These are phyloP conservation scores for Tuber magnatum DNA, from an alignment of 495 filamentous ascomycete species.

Conservation along the genomic window DNA sequence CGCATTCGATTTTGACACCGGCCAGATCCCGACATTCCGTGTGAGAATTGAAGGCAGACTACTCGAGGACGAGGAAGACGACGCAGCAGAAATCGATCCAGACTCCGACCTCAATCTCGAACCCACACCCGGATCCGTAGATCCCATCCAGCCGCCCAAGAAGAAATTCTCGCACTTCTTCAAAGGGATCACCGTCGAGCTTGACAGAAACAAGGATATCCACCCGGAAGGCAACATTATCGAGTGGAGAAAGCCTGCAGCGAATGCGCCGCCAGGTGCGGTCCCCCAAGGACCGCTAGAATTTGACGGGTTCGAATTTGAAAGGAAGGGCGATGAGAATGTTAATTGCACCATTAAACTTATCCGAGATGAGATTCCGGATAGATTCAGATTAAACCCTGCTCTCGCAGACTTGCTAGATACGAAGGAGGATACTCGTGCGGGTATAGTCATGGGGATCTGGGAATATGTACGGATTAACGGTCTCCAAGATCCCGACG, in stretches of 20 bases:
- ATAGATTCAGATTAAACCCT: slow-evolving; percentile 70
- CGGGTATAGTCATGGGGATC: slow-evolving; percentile 77
- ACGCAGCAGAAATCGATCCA: slow-evolving; percentile 56
- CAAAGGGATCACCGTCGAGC: slow-evolving; percentile 81
- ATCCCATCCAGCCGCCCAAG: slow-evolving; percentile 42
- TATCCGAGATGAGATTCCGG: slow-evolving; percentile 73
- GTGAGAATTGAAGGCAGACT: slow-evolving; percentile 92
- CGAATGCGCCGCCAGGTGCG: slow-evolving; percentile 53
- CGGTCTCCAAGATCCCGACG: slow-evolving; percentile 84
- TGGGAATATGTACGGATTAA: slow-evolving; percentile 91
- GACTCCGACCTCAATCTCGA: slow-evolving; percentile 44
- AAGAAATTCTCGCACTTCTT: slow-evolving; percentile 89
- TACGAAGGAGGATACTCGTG: slow-evolving; percentile 73
- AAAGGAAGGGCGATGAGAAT: slow-evolving; percentile 85
- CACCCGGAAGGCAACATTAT: slow-evolving; percentile 43
- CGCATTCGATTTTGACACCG: slow-evolving; percentile 65
- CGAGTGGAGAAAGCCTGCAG: slow-evolving; percentile 45
- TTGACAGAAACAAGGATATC: slow-evolving; percentile 55
- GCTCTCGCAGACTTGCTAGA: slow-evolving; percentile 80
- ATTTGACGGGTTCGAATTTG: slow-evolving; percentile 88
- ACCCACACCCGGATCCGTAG: slow-evolving; percentile 40
- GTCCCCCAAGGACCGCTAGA: slow-evolving; percentile 70
- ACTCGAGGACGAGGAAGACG: slow-evolving; percentile 63
- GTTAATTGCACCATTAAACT: slow-evolving; percentile 85
- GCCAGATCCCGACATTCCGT: slow-evolving; percentile 65